Conservation (phyloP, 2,329 filamentous ascomycete species). For the Aspergillus sp. region DNA sequence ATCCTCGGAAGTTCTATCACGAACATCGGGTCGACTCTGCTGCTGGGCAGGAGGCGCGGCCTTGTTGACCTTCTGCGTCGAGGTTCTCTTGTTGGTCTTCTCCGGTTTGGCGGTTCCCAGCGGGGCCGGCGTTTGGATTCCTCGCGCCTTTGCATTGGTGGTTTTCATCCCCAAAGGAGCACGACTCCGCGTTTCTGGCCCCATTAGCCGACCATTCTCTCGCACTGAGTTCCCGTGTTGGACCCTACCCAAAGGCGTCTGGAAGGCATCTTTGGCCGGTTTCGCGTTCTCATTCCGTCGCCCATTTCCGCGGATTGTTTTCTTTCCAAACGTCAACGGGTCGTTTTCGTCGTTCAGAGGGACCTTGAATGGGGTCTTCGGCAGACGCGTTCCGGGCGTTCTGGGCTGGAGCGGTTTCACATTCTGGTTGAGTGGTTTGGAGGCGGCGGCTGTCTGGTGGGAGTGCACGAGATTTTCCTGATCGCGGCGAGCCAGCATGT, state of each 20-base stretch:
- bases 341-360: conserved; percentile 79
- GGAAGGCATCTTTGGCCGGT: conserved; percentile 55
- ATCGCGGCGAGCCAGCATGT: conserved; percentile 70
- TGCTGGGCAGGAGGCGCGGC: conserved; percentile 42
- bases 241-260: conserved; percentile 77
- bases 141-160: conserved; percentile 78
- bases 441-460: conserved; percentile 59
- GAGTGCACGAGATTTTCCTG: conserved; percentile 79
- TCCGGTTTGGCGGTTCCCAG: conserved; percentile 53
- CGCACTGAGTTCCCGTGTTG: conserved; percentile 19
- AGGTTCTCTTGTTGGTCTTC: conserved; percentile 52
- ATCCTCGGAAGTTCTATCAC: conserved; percentile 40
- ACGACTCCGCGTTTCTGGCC: conserved; percentile 55
- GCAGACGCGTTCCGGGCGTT: conserved; percentile 65
- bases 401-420: conserved; percentile 57
- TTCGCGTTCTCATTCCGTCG: conserved; percentile 51
- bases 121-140: conserved; percentile 56
- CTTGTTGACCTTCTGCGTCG: conserved; percentile 53
- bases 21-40: conserved; percentile 38
- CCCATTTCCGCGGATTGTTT: conserved; percentile 45
- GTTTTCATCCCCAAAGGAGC: conserved; percentile 89
- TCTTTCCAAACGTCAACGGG: conserved; percentile 51
- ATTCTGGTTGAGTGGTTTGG: conserved; percentile 63
- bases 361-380: conserved; percentile 74
- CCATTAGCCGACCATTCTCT: conserved; percentile 5